Evolutionary conservation across 352 stramenopile genomes (phyloP).

Genomic region (Phytophthora ramorum): DNA sequence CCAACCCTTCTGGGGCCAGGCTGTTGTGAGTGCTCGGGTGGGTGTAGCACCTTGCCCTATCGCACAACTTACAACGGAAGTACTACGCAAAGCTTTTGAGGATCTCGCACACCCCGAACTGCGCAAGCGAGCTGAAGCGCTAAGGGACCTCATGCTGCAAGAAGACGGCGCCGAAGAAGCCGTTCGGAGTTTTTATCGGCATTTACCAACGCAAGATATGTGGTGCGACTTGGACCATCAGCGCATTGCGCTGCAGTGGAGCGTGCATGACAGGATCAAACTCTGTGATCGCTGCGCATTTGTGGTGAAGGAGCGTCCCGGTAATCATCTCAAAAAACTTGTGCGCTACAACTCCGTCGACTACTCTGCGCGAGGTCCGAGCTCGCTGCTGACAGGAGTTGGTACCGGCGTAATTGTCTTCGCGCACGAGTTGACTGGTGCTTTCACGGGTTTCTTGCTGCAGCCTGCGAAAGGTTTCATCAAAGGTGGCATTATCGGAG

Average conservation of each 20-base stretch:
- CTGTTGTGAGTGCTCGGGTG: conserved; percentile 76
- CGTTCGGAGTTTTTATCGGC: conserved; percentile 83
- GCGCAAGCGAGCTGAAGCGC: conserved; percentile 38
- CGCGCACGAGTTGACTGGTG: conserved; percentile 48
- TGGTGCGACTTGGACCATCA: conserved; percentile 52
- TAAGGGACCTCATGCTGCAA: conserved; percentile 63
- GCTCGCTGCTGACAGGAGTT: conserved; percentile 31
- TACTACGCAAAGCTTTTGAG: conserved; percentile 75
- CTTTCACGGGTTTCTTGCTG: conserved; percentile 48
- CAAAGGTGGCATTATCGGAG: conserved; percentile 26
- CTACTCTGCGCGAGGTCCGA: conserved; percentile 45
- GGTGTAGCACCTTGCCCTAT: conserved; percentile 87
- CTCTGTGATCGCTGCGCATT: conserved; percentile 47
- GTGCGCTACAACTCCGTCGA: conserved; percentile 45
- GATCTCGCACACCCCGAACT: conserved; percentile 58
- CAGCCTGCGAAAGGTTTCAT: conserved; percentile 36
- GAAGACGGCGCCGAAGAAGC: conserved; percentile 88
- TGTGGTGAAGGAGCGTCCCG: conserved; percentile 28
- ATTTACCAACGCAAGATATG: conserved; percentile 88
- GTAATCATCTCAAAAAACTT: conserved; percentile 29
- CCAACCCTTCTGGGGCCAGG: conserved; percentile 93
- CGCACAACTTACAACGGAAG: conserved; percentile 73
- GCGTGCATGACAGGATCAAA: conserved; percentile 39
- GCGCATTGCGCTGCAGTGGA: conserved; percentile 41
- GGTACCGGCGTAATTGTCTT: conserved; percentile 23